Percentiles rank a stretch among this genome's conserved stretches.
phyloP scores from a whole-genome alignment of 2,329 filamentous ascomycete genomes.

The Monilinia vaccinii-corymbosi region DNA sequence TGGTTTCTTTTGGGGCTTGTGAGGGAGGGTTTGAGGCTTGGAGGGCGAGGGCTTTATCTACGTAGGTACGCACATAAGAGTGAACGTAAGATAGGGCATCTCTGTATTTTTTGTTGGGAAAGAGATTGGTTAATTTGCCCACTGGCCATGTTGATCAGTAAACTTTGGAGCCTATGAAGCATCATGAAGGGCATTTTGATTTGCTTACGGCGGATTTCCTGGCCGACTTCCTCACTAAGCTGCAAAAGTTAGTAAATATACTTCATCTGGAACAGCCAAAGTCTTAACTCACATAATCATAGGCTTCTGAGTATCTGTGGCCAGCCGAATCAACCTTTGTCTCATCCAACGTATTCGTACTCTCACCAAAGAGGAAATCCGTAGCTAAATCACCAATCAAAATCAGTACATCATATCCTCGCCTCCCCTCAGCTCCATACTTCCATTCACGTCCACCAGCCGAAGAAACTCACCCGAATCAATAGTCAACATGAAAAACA shows the following conservation, averaged over 20 bases:
- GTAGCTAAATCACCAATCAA: constrained; percentile 36
- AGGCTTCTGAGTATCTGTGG: constrained; percentile 30
- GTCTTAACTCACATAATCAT: constrained; percentile 24
- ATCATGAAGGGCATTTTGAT: background rate
- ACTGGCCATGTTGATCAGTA: background rate
- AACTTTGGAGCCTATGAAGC: background rate
- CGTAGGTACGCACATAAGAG: constrained; percentile 14
- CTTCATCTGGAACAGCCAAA: background rate
- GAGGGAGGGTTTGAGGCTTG: constrained; percentile 37
- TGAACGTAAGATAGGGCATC: constrained; percentile 22
- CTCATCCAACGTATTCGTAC: constrained; percentile 35
- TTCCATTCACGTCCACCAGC: background rate
- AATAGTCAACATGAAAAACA: constrained; percentile 58
- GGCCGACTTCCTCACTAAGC: constrained; percentile 21
- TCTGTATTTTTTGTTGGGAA: constrained; percentile 23
- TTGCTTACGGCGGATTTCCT: constrained; percentile 16
- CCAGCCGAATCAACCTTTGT: constrained; percentile 11
- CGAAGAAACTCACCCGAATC: constrained; percentile 36
- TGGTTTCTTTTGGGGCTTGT: constrained; percentile 14
- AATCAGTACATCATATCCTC: background rate
- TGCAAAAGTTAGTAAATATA: background rate
- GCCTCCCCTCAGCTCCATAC: background rate
- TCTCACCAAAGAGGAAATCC: constrained; percentile 57
- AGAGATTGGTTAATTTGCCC: constrained; percentile 21
- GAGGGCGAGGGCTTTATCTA: constrained; percentile 20